Evolutionary conservation across 768 basidiomycete species (phyloP).

Genomic region (Amanita brunnescens): DNA sequence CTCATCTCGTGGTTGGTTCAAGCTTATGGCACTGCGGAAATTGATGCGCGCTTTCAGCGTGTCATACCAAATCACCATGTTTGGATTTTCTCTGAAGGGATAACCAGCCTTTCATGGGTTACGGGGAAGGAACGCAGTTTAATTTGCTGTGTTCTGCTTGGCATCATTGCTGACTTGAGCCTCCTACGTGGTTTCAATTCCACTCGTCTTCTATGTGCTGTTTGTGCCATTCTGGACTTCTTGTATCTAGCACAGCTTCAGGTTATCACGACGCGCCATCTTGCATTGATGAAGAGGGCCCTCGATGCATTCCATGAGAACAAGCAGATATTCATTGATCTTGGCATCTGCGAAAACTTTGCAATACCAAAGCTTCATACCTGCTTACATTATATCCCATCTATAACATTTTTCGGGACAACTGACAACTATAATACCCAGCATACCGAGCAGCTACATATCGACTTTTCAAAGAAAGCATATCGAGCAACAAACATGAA

Average conservation of each 20-base stretch:
- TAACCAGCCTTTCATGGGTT: constrained; percentile 26
- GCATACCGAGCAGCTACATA: constrained; percentile 22
- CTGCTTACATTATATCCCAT: constrained; percentile 13
- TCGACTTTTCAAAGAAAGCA: constrained; percentile 10
- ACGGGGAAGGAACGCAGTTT: constrained; percentile 30
- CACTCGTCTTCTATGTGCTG: constrained; percentile 5
- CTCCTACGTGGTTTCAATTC: background rate
- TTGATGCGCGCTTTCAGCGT: constrained; percentile 28
- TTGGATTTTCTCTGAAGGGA: constrained; percentile 28
- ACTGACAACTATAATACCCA: constrained; percentile 20
- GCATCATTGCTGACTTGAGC: constrained; percentile 13
- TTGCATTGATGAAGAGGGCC: background rate
- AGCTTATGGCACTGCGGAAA: constrained; percentile 18
- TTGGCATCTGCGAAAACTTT: constrained; percentile 18
- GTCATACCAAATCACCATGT: constrained; percentile 14
- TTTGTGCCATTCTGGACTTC: constrained; percentile 17
- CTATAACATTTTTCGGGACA: constrained; percentile 16
- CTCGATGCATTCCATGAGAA: background rate
- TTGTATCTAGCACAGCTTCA: constrained; percentile 13
- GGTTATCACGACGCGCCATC: constrained; percentile 9
- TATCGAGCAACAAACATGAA: background rate
- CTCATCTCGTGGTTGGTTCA: constrained; percentile 25
- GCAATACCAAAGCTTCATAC: constrained; percentile 21
- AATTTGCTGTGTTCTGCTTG: constrained; percentile 19
- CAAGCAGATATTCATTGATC: background rate